Base-by-base conservation (phyloP, 176 grass and related monocot species). In the Saccharum officinarum region DNA sequence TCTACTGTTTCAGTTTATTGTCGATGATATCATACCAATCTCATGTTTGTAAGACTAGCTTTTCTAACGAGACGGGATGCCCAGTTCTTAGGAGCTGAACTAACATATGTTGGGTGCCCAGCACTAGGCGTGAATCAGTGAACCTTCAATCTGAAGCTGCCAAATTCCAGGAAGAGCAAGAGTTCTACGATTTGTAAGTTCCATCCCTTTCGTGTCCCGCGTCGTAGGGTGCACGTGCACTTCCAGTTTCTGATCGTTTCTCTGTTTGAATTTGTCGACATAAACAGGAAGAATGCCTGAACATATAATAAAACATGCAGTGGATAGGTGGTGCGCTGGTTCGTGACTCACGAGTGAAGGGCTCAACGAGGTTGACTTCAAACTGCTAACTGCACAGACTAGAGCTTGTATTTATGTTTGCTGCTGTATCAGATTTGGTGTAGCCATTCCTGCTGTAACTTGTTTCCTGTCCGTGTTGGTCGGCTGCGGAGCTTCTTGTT, bases 1-100 rank as follows among this genome's bases (percentile, higher is more conserved):
- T 55, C 37, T 55, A 71, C 75, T 36, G 1, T 52, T 86, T 64
- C 4, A 11, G 2, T 77, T 71, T 77, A 71, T 3, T 46, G 20
- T 54, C 34, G 2, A 62, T 4, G 33, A 41, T 47, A 84, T 69
- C 68, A 37, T 26, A 34, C n/a, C 30, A 71, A 65, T 80, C 66
- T 59, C 38, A 45, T 67, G 75, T 67, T 76, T 69, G 71, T 76
- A 55, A 37, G 50, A 10, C 69, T 80, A 80, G 34, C 75, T 84
- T 70, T 52, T 26, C 39, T 70, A 25, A 65, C 34, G 31, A 84
- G 81, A 71, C 54, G 15, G 64, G 42, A 77, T 81, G 34, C 69
- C 80, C 45, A 50, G 74, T 60, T 83, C 75, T 80, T 80, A 75
- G 79, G 72, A 89, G 69, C 75, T 79, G 83, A 79, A 76, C 80